Evolutionary conservation across 768 basidiomycete species (phyloP).

Genomic region (Suillus variegatus): DNA sequence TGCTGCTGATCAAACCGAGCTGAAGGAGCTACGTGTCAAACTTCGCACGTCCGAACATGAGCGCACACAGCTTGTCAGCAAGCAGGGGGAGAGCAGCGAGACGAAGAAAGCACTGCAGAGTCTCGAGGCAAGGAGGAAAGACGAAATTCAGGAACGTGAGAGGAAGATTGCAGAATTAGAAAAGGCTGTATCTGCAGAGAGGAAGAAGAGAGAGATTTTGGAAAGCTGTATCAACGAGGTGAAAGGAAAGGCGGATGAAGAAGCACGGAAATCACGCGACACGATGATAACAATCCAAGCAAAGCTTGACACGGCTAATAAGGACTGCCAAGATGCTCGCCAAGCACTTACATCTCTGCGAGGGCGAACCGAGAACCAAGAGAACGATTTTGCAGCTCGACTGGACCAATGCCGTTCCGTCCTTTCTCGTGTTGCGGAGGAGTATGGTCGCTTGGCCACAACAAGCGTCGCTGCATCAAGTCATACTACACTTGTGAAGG

Average conservation of each 20-base stretch:
- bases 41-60: constrained; percentile 61
- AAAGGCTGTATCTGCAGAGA: constrained; percentile 50
- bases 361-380: constrained; percentile 36
- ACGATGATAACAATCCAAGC: constrained; percentile 36
- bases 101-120: constrained; percentile 49
- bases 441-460: constrained; percentile 53
- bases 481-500: constrained; percentile 41
- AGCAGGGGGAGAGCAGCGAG: constrained; percentile 54
- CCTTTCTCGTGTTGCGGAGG: constrained; percentile 50
- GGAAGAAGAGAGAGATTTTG: constrained; percentile 46
- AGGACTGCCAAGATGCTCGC: constrained; percentile 38
- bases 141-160: constrained; percentile 59
- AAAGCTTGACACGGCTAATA: constrained; percentile 37
- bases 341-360: constrained; percentile 33
- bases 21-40: constrained; percentile 63
- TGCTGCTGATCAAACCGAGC: constrained; percentile 53
- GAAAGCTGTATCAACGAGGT: constrained; percentile 48
- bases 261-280: constrained; percentile 36
- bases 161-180: constrained; percentile 56
- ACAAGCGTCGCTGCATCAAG: constrained; percentile 40
- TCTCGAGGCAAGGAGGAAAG: constrained; percentile 50
- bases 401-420: constrained; percentile 51
- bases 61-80: constrained; percentile 47
- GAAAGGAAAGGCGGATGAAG: constrained; percentile 42
- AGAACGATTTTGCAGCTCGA: constrained; percentile 48